Evolutionary conservation across 257 asterid genomes (phyloP).

Genomic region (Schizonepeta tenuifolia): DNA sequence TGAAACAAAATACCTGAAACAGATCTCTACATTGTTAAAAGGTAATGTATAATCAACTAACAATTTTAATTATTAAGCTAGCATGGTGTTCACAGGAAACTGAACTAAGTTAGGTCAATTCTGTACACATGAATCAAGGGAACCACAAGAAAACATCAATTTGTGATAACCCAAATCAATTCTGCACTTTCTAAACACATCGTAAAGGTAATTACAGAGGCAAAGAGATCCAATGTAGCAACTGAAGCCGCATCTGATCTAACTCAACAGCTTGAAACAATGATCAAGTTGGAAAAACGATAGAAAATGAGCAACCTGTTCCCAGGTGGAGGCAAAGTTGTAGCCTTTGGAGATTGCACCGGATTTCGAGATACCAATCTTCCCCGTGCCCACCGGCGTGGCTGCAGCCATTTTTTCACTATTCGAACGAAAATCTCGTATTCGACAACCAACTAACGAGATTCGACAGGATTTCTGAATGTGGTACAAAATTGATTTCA

Average conservation of each 20-base stretch:
- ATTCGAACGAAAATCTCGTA: constrained; percentile 20
- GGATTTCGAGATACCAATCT: constrained; percentile 59
- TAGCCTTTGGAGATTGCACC: constrained; percentile 94
- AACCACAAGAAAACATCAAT: background rate
- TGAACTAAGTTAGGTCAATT: constrained; percentile 14
- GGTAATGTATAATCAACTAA: background rate
- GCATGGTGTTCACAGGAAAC: background rate
- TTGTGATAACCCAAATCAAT: background rate
- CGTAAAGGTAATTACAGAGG: too few species aligned
- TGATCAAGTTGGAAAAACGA: constrained; percentile 4
- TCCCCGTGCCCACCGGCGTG: constrained; percentile 46
- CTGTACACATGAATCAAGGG: constrained; percentile 2
- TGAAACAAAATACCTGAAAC: background rate
- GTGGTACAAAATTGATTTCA: background rate
- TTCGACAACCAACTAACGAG: constrained; percentile 12
- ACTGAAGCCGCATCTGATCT: constrained; percentile 29
- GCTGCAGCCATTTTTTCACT: constrained; percentile 50
- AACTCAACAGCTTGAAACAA: background rate
- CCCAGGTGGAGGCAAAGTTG: constrained; percentile 97
- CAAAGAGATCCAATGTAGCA: constrained; percentile 36
- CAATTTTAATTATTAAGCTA: constrained; percentile 12
- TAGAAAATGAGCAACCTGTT: constrained; percentile 56
- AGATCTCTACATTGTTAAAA: constrained; percentile 18
- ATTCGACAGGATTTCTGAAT: background rate
- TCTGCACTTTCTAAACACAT: background rate